Evolutionary conservation across 495 filamentous ascomycete species (phyloP), one percentile per base, ranked within the genome.

Genomic region (Peziza echinospora): DNA sequence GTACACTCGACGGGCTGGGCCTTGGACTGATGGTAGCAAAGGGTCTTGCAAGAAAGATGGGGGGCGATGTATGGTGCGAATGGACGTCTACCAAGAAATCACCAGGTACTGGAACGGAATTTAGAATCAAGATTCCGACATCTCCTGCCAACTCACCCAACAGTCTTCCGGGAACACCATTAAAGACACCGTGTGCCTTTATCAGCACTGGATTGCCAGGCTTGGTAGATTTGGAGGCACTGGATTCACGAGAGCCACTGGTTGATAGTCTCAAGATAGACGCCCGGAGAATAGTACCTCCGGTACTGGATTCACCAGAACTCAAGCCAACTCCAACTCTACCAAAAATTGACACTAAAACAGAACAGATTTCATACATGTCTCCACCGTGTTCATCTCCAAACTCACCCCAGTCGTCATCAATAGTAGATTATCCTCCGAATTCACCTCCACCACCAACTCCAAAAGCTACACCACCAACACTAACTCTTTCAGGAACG

Each of bases 1-100:
- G 80, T 24, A 72, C 71, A 47, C 76, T 70, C 56, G 81, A 85
- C 53, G 81, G 80, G 1, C 62, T 84, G 17, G 82, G 81, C 5
- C 67, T 86, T 11, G 80, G 81, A 8, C 63, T 86, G 16, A 65
- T 84, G 43, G 80, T 84, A 22, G 81, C 80, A 8, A 84, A 84
- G 55, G 79, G 79, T 8, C 65, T 83, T 46, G 75, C 79, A 3
- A 66, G 80, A 45, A 82, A 78, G 53, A 74, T 86, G 53, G 78
- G 80, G 8, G 81, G 81, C 30, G 79, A 84, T 55, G 62, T 86
- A 24, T 66, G 72, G 45, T 78, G 78, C 55, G 68, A 79, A 37
- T 67, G 73, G 26, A 80, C 80, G 5, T 72, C 75, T 23, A 82
- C 77, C 2, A 67, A 71, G 5, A 81, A 80, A 1, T 11, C 13